Conservation (phyloP, 257 asterid species). For the Eucommia ulmoides region DNA sequence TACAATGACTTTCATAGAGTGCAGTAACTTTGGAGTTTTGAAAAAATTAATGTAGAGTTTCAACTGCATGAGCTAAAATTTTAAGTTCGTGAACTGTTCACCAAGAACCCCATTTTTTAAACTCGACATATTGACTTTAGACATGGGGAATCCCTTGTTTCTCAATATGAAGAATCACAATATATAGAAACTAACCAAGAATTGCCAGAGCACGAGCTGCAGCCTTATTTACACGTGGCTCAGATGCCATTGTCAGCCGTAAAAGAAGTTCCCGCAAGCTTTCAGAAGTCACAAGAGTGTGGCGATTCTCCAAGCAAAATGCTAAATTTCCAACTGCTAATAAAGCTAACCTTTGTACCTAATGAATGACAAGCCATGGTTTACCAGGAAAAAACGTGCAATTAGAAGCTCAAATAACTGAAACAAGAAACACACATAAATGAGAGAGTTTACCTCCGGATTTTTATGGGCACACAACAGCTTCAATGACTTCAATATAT, state of each 20-base stretch:
- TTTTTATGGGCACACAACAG: slow-evolving; percentile 67
- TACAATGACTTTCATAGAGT: too few relatives aligned
- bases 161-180: background rate
- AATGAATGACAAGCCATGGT: slow-evolving; percentile 10
- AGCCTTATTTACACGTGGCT: slow-evolving; percentile 74
- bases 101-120: too few relatives aligned
- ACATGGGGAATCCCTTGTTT: slow-evolving; percentile 3
- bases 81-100: too few relatives aligned
- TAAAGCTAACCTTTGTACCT: slow-evolving; percentile 93
- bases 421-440: slow-evolving; percentile 5
- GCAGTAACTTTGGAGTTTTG: too few relatives aligned
- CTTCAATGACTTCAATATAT: slow-evolving; percentile 67
- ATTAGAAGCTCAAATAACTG: slow-evolving; percentile 6
- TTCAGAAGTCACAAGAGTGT: slow-evolving; percentile 74
- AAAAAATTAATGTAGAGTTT: too few relatives aligned
- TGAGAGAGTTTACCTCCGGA: slow-evolving; percentile 62
- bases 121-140: too few relatives aligned
- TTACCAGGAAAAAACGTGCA: slow-evolving; percentile 8
- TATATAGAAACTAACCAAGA: slow-evolving; percentile 44
- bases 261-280: slow-evolving; percentile 95
- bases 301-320: slow-evolving; percentile 90
- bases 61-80: too few relatives aligned
- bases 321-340: slow-evolving; percentile 87
- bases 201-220: slow-evolving; percentile 97
- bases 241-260: slow-evolving; percentile 72